Conservation (phyloP, 495 filamentous ascomycete genomes). For the Aspergillus wentii region DNA sequence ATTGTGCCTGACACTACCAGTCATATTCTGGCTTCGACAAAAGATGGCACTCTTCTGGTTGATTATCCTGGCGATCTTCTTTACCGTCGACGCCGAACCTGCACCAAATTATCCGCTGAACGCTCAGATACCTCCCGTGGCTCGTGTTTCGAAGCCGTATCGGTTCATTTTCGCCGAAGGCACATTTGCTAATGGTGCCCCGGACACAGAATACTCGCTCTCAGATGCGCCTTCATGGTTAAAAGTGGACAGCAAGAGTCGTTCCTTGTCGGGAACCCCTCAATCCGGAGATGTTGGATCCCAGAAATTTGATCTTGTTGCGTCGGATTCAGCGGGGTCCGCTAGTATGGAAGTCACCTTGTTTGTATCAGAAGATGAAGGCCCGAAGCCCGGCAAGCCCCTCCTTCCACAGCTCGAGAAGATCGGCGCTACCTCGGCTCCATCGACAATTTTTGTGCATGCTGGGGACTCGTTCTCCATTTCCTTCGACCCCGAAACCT, state of each 20-base stretch:
- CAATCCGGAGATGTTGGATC: slow-evolving; percentile 49
- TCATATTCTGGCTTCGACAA: slow-evolving; percentile 10
- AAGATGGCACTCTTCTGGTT: slow-evolving; percentile 26
- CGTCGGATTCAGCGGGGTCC: slow-evolving; percentile 55
- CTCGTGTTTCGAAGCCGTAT: slow-evolving; percentile 58
- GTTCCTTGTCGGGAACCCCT: slow-evolving; percentile 64
- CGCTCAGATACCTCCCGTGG: slow-evolving; percentile 72
- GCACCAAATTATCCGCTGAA: slow-evolving; percentile 65
- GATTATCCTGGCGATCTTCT: slow-evolving; percentile 26
- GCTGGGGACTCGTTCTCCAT: slow-evolving; percentile 41
- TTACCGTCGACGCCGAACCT: slow-evolving; percentile 37
- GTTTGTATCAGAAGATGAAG: slow-evolving; percentile 52
- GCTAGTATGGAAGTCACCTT: slow-evolving; percentile 55
- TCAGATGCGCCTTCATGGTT: slow-evolving; percentile 64
- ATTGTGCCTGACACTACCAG: too few relatives aligned
- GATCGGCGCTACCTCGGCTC: slow-evolving; percentile 41
- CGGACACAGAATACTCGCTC: slow-evolving; percentile 56
- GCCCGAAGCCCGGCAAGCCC: slow-evolving; percentile 43
- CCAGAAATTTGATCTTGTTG: slow-evolving; percentile 52
- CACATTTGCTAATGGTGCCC: slow-evolving; percentile 56
- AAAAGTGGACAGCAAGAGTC: slow-evolving; percentile 53
- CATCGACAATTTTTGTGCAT: slow-evolving; percentile 40
- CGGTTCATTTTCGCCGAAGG: slow-evolving; percentile 62
- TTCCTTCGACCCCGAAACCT: slow-evolving; percentile 43
- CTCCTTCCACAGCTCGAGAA: slow-evolving; percentile 43